Evolutionary conservation across 2,329 filamentous ascomycete species (phyloP), one percentile per base, ranked within the genome.

Genomic region (Alternaria sp.): DNA sequence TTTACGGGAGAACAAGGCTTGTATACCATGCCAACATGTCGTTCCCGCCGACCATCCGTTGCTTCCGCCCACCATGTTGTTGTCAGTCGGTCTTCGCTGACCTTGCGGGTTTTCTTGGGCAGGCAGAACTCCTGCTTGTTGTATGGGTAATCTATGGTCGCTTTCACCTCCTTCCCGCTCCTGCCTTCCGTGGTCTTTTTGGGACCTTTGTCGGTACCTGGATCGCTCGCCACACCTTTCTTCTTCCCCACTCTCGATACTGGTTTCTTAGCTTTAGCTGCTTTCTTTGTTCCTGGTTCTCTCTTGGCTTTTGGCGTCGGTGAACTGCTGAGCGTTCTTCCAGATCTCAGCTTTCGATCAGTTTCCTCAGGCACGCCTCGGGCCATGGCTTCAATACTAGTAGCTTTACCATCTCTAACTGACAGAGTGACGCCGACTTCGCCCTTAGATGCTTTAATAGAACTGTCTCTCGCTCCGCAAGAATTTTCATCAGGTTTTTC

Each of bases 11-110:
- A 62, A 10, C 34, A 28, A 9, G 59, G 61, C 14, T 39, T 24
- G 2, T 41, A 13, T 2, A 8, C 4, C n/a, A 24, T 24, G 13
- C 44, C 14, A 4, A 29, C 40, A 24, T 63, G 61, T 45, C 51
- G 46, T 42, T 63, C 61, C 9, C 61, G 54, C n/a, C 61, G 41
- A 3, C 58, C 61, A 21, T 33, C 39, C 1, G 54, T 55, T 17
- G 50, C 54, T 31, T 63, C 54, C 2, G 36, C 36, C 54, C 58
- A 61, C 1, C 21, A 5, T 3, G 46, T 55, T 4, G 44, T 26
- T 3, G 42, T 10, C 9, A n/a, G n/a, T n/a, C 13, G 41, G n/a
- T 21, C 2, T 14, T 17, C n/a, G 17, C 26, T 51, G 11, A 42
- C 23, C 26, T 28, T 8, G 17, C 36, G 7, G 24, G 21, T 41